Evolutionary conservation across 2,329 filamentous ascomycete genomes (phyloP).

Genomic region (Aspergillus brasiliensis): DNA sequence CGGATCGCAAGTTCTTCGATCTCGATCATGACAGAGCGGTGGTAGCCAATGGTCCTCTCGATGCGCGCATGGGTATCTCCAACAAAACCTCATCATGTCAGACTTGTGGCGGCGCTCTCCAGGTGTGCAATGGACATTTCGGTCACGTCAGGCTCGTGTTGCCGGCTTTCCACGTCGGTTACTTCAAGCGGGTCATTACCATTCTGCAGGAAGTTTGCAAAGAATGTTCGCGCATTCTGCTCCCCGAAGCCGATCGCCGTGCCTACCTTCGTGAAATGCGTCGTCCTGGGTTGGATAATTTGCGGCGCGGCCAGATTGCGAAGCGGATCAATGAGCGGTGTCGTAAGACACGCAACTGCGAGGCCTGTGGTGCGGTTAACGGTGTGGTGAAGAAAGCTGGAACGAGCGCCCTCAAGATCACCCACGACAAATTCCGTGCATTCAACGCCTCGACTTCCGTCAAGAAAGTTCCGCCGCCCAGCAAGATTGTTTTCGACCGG

Average conservation of each 20-base stretch:
- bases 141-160: conserved; percentile 88
- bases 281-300: conserved; percentile 79
- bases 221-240: conserved; percentile 80
- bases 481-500: conserved; percentile 81
- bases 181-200: conserved; percentile 87
- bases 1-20: conserved; percentile 92
- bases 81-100: conserved; percentile 77
- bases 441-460: conserved; percentile 87
- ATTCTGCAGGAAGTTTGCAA: conserved; percentile 97
- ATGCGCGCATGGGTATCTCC: conserved; percentile 84
- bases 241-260: conserved; percentile 78
- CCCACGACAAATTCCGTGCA: conserved; percentile 86
- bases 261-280: conserved; percentile 78
- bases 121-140: conserved; percentile 92
- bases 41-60: conserved; percentile 81
- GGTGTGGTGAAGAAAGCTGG: conserved; percentile 90
- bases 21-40: conserved; percentile 75
- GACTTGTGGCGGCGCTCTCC: conserved; percentile 79
- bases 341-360: conserved; percentile 80
- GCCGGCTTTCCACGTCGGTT: conserved; percentile 94
- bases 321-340: conserved; percentile 90
- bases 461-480: conserved; percentile 78
- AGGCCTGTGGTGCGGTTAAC: conserved; percentile 78
- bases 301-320: conserved; percentile 78
- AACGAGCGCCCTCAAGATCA: conserved; percentile 79